Evolutionary conservation across 306 rosid species (phyloP).

Genomic region (Quercus suber): DNA sequence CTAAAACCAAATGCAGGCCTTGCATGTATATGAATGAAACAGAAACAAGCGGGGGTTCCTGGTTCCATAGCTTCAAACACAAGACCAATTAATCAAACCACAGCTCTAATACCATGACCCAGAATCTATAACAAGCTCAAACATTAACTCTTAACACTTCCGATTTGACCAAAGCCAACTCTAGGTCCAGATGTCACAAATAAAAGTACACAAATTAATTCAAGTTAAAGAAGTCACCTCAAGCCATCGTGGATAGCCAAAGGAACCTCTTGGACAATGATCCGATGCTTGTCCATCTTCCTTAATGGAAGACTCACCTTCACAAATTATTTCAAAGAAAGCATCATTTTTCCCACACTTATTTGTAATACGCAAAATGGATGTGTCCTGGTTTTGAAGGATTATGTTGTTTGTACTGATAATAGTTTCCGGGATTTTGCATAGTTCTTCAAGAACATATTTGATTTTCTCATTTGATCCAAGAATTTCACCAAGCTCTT

Average conservation of each 20-base stretch:
- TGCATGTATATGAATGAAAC: too few species aligned
- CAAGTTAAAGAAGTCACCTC: conserved; percentile 62
- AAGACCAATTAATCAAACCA: too few species aligned
- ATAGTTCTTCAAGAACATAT: conserved; percentile 42
- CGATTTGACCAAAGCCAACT: too few species aligned
- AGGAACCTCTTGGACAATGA: conserved; percentile 65
- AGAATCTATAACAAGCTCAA: too few species aligned
- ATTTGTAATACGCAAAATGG: conserved; percentile 85
- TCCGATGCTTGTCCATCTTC: conserved; percentile 56
- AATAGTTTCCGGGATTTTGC: conserved; percentile 87
- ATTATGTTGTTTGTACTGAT: conserved; percentile 93
- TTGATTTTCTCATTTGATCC: conserved; percentile 66
- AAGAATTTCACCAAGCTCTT: conserved; percentile 78
- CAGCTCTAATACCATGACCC: too few species aligned
- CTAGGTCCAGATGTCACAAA: too few species aligned
- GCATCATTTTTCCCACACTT: conserved; percentile 60
- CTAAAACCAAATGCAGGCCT: too few species aligned
- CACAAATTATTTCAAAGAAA: conserved; percentile 69
- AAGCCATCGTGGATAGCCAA: conserved; percentile 95
- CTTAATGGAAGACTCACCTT: conserved; percentile 60
- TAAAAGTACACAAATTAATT: background rate
- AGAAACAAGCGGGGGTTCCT: too few species aligned
- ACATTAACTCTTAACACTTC: too few species aligned
- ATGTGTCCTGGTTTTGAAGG: conserved; percentile 82
- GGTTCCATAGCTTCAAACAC: too few species aligned